A percentile compares a stretch with the other conserved stretches of the same genome.
These are phyloP conservation scores for Aureobasidium leucospermi DNA, from an alignment of 2,329 filamentous ascomycete genomes.

Conservation along the genomic window DNA sequence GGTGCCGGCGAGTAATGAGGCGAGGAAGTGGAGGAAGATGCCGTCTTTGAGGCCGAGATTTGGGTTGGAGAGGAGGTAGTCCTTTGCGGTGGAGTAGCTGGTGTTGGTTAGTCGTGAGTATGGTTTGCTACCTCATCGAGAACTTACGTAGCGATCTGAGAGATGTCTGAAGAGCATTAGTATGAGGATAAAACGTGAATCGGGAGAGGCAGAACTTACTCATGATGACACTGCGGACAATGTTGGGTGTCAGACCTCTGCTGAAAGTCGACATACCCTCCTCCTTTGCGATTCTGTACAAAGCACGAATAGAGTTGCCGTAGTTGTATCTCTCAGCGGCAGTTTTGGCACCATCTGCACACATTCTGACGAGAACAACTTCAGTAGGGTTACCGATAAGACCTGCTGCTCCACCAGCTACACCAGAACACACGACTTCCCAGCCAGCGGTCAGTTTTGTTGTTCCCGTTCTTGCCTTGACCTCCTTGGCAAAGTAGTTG, in stretches of 20 bases:
- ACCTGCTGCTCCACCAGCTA: constrained; percentile 8
- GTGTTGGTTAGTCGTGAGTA: not conserved
- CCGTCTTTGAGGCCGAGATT: not conserved
- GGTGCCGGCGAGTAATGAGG: constrained; percentile 10
- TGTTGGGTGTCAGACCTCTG: constrained; percentile 10
- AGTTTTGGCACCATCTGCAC: constrained; percentile 7
- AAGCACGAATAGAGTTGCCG: constrained; percentile 8
- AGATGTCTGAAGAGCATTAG: constrained; percentile 2
- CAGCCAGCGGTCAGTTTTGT: constrained; percentile 10
- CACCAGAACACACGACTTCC: constrained; percentile 10
- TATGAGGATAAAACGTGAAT: not conserved
- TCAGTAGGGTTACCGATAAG: constrained; percentile 9
- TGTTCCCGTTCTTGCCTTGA: not conserved
- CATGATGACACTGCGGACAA: constrained; percentile 13
- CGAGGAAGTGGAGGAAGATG: constrained; percentile 12
- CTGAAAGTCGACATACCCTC: constrained; percentile 10
- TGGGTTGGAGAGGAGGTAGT: constrained; percentile 1
- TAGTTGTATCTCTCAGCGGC: constrained; percentile 6
- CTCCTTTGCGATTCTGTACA: constrained; percentile 9
- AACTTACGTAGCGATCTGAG: constrained; percentile 10
- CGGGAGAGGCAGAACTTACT: not conserved
- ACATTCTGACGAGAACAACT: constrained; percentile 11
- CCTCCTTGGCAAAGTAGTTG: constrained; percentile 12
- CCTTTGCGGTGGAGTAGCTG: constrained; percentile 10
- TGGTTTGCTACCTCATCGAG: no score